A percentile compares a stretch with the other conserved stretches of the same genome.
Evolutionary conservation across 1,139 yeast species (phyloP).

Genomic region (Yamadazyma dushanensis): DNA sequence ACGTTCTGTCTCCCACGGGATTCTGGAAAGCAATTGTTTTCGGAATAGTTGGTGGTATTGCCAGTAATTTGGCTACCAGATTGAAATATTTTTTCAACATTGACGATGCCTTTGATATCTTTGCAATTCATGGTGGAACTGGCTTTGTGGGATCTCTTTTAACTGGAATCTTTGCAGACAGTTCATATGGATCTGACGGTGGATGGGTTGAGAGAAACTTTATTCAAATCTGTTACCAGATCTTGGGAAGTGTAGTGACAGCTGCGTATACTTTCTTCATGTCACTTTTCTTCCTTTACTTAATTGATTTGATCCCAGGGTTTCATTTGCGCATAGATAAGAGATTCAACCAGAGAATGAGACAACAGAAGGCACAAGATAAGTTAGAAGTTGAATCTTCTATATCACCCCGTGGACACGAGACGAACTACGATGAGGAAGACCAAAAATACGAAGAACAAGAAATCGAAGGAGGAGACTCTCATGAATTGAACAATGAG

Average conservation of each 20-base stretch:
- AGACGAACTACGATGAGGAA: conserved; percentile 5
- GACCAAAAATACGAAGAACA: conserved; percentile 25
- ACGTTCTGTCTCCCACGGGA: conserved; percentile 34
- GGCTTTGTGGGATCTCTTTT: conserved; percentile 45
- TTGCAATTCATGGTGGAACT: conserved; percentile 48
- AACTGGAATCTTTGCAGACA: conserved; percentile 44
- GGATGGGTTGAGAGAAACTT: conserved; percentile 53
- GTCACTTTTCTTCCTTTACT: conserved; percentile 35
- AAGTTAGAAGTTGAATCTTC: conserved; percentile 22
- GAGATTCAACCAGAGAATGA: conserved; percentile 34
- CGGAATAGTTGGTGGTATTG: conserved; percentile 39
- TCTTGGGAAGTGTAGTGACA: conserved; percentile 44
- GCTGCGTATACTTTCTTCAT: conserved; percentile 39
- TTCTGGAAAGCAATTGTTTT: conserved; percentile 45
- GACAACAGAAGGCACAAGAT: conserved; percentile 18
- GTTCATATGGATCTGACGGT: conserved; percentile 34
- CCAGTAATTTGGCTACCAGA: conserved; percentile 42
- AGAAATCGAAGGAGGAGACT: conserved; percentile 52
- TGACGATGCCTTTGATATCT: conserved; percentile 48
- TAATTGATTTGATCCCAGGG: conserved; percentile 48
- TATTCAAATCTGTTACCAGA: conserved; percentile 50
- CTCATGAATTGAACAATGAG: conserved; percentile 55
- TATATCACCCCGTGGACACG: conserved; percentile 14
- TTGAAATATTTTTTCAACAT: conserved; percentile 39
- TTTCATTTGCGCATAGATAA: conserved; percentile 48